Conservation (phyloP, 1,284 basidiomycete genomes). For the Ceratobasidium papillatum region DNA sequence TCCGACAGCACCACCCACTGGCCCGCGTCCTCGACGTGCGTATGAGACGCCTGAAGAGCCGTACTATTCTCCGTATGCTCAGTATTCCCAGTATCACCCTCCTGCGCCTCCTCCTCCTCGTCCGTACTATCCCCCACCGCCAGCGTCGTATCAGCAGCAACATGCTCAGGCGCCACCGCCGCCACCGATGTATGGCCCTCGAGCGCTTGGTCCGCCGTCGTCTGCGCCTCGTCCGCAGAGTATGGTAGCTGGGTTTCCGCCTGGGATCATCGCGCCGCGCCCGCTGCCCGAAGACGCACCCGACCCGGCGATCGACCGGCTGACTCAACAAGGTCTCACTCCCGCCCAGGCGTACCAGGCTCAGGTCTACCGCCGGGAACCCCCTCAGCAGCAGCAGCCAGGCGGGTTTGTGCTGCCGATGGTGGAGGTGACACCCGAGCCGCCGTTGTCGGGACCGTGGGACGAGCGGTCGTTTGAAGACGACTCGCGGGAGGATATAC, state of each 20-base stretch:
- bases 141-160: constrained; percentile 44
- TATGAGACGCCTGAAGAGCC: constrained; percentile 15
- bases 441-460: constrained; percentile 43
- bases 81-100: constrained; percentile 42
- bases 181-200: constrained; percentile 38
- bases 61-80: constrained; percentile 28
- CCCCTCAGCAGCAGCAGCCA: background rate
- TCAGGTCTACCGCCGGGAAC: constrained; percentile 61
- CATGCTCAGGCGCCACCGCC: constrained; percentile 47
- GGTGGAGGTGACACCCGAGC: constrained; percentile 37
- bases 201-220: constrained; percentile 51
- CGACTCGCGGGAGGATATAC: background rate
- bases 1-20: constrained; percentile 62
- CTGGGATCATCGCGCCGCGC: constrained; percentile 59
- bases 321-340: constrained; percentile 65
- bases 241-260: constrained; percentile 58
- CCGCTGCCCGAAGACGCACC: constrained; percentile 61
- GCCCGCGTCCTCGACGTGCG: constrained; percentile 52
- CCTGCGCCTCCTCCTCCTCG: constrained; percentile 46
- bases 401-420: constrained; percentile 30
- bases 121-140: constrained; percentile 48
- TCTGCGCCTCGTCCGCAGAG: constrained; percentile 61
- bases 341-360: constrained; percentile 82
- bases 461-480: constrained; percentile 34
- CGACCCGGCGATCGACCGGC: constrained; percentile 58